Evolutionary conservation across 1,139 yeast species (phyloP).

Genomic region (Geotrichum citri-aurantii): DNA sequence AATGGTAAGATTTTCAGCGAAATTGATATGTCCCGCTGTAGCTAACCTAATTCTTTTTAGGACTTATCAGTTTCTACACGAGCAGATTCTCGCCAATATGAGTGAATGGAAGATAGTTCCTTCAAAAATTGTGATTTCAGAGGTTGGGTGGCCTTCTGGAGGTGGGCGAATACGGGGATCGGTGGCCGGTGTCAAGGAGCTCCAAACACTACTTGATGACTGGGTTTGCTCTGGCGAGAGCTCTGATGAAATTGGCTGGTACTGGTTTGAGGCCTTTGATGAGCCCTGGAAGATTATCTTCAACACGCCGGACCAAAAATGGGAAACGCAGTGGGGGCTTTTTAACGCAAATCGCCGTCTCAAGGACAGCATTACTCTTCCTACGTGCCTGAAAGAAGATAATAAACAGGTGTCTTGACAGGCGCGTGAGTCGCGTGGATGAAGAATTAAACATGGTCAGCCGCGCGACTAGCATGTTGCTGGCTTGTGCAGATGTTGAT

Average conservation of each 20-base stretch:
- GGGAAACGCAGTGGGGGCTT: conserved; percentile 75
- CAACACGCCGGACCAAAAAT: conserved; percentile 44
- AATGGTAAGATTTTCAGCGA: conserved; percentile 38
- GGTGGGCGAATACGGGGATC: conserved; percentile 51
- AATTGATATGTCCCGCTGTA: background rate
- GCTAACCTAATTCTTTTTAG: background rate
- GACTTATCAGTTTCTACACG: conserved; percentile 44
- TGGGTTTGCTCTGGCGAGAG: conserved; percentile 46
- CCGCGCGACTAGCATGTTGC: no score
- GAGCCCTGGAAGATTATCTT: conserved; percentile 63
- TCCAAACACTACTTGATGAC: conserved; percentile 46
- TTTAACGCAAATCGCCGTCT: conserved; percentile 47
- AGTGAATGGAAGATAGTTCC: conserved; percentile 27
- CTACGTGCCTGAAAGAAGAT: conserved; percentile 5
- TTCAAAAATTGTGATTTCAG: conserved; percentile 45
- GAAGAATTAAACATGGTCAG: background rate
- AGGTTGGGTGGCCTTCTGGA: conserved; percentile 66
- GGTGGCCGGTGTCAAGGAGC: conserved; percentile 43
- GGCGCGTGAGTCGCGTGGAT: no score
- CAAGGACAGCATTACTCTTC: conserved; percentile 31
- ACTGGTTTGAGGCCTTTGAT: conserved; percentile 66
- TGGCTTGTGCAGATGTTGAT: no score
- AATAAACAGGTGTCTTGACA: background rate
- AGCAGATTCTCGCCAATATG: conserved; percentile 38
- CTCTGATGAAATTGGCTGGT: conserved; percentile 45